Conservation (phyloP, 305 asterid genomes). For the Nicotiana rustica region DNA sequence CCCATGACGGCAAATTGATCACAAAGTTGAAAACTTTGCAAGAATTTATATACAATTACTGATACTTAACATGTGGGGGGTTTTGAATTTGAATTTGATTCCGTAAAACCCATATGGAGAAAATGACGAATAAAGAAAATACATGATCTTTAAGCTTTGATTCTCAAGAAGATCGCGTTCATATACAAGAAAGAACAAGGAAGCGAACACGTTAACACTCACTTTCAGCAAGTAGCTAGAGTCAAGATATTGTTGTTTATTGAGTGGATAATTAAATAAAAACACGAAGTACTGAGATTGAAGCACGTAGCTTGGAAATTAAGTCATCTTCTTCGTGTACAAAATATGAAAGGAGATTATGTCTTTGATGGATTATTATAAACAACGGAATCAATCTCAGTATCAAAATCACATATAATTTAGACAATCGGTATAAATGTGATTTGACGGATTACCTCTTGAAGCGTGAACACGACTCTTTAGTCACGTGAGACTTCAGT, state of each 20-base stretch:
- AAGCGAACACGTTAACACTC: background rate
- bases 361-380: background rate
- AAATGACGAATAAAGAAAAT: background rate
- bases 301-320: slow-evolving; percentile 10
- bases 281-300: background rate
- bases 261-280: background rate
- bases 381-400: too few relatives aligned
- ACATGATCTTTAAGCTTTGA: background rate
- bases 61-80: background rate
- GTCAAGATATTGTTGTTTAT: slow-evolving; percentile 25
- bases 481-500: too few relatives aligned
- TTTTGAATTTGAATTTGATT: background rate
- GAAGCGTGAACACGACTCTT: too few relatives aligned
- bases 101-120: background rate
- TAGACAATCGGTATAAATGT: too few relatives aligned
- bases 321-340: background rate
- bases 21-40: slow-evolving; percentile 21
- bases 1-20: background rate
- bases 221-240: background rate
- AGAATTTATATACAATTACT: background rate
- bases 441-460: too few relatives aligned
- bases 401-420: too few relatives aligned
- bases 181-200: background rate
- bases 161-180: background rate
- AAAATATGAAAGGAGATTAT: background rate